phyloP scores from a whole-genome alignment of 192 early-diverging fungal species.

The Entomortierella lignicola region DNA sequence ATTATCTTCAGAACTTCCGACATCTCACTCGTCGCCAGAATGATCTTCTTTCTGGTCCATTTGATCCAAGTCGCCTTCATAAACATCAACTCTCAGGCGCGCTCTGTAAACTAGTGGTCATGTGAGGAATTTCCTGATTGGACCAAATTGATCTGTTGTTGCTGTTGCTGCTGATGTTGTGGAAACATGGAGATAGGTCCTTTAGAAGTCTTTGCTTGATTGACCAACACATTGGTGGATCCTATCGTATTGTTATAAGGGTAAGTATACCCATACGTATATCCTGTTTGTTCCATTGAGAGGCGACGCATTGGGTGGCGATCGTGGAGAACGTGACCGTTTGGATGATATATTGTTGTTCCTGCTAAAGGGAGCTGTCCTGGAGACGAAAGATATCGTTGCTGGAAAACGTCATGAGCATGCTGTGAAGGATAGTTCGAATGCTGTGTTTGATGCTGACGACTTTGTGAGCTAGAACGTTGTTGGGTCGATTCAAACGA shows the following conservation, averaged over 20 bases:
- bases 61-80: neutral
- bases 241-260: neutral
- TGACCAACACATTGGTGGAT: neutral
- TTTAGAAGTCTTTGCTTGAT: neutral
- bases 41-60: neutral
- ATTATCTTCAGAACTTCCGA: neutral
- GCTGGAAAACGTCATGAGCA: neutral
- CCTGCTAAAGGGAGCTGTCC: neutral
- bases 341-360: neutral
- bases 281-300: neutral
- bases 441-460: slow-evolving; percentile 2
- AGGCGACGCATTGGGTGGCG: slow-evolving; percentile 14
- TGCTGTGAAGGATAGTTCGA: neutral
- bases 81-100: neutral
- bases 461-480: neutral
- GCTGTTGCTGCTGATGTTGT: neutral
- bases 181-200: neutral
- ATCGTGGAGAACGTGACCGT: slow-evolving; percentile 14
- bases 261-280: slow-evolving; percentile 8
- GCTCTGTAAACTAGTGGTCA: neutral
- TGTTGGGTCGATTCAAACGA: neutral
- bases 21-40: neutral
- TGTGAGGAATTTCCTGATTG: no score
- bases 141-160: no score
- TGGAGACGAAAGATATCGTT: neutral